Base-by-base conservation (phyloP, 129 eudicot genomes). In the Glebionis coronaria region DNA sequence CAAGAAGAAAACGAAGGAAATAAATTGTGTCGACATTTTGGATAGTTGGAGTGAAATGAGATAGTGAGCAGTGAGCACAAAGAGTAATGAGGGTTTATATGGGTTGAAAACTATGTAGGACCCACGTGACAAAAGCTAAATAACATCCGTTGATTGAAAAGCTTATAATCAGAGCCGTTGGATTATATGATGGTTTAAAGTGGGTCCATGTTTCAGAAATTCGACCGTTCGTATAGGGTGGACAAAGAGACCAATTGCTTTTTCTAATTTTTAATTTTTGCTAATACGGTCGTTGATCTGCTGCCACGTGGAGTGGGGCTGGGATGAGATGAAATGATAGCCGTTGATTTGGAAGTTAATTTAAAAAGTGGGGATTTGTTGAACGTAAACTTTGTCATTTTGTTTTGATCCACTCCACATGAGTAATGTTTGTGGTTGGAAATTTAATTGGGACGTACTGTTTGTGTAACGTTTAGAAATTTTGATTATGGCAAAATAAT, bases 141-240 rank as follows among this genome's bases (percentile, higher is more conserved):
- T 47, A 0, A 45, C 56, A 72, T 68, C 67, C 76, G 73, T 69
- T 77, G 76, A 77, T 77, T 67, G 52, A 60, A 66, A 65, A 19
- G 23, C 44, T 20, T 57, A 51, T 23, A 55, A 18, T 42, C 5
- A 53, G 3, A 2, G 12, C 81, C 81, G 81, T 77, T 64, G 64
- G 81, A 77, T 77, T 71, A 14, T 19, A 13, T 70, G 9, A 29
- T n/a, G 46, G 46, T 46, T 0, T 2, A 4, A 12, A 2, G 61
- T 25, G 73, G 81, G 77, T 12, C 77, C 69, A 9, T 29, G 44
- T n/a, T 16, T 45, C 68, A 71, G 77, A 14, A 56, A 63, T 71
- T 77, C 81, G 81, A 77, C 81, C 81, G 81, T 77, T 71, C 76
- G 52, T 49, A 59, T 31, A 6, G 74, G 64, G 69, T 61, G 70